Percentiles rank a stretch among this genome's conserved stretches.
These are phyloP conservation scores for Diaporthe citri DNA, from an alignment of 2,329 filamentous ascomycete species.

Conservation along the genomic window DNA sequence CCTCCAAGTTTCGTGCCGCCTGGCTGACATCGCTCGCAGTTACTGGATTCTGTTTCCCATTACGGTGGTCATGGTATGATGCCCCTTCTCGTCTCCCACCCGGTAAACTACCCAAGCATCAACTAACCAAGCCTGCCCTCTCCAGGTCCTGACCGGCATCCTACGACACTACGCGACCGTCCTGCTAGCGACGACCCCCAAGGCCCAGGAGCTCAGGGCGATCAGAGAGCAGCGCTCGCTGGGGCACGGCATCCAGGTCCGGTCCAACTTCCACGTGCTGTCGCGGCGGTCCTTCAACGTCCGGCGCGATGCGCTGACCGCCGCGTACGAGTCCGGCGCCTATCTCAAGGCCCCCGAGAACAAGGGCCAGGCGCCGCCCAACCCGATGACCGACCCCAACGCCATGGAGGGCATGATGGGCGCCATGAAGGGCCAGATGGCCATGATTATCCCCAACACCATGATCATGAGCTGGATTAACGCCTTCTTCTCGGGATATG, in stretches of 20 bases:
- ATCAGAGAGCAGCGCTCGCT: slow-evolving; percentile 90
- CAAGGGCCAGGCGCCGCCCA: slow-evolving; percentile 88
- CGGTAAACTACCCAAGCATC: neutral
- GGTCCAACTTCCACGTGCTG: slow-evolving; percentile 84
- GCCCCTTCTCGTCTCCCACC: neutral
- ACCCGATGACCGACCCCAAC: slow-evolving; percentile 94
- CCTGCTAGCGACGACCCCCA: slow-evolving; percentile 87
- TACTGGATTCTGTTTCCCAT: slow-evolving; percentile 99
- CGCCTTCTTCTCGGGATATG: slow-evolving; percentile 97
- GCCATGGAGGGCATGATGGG: slow-evolving; percentile 99
- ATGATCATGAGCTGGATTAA: slow-evolving; percentile 99
- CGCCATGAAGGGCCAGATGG: slow-evolving; percentile 99
- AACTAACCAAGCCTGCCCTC: neutral
- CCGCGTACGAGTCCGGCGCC: slow-evolving; percentile 85
- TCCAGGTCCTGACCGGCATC: slow-evolving; percentile 88
- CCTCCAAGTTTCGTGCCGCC: slow-evolving; percentile 18
- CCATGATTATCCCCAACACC: slow-evolving; percentile 99
- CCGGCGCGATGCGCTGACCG: slow-evolving; percentile 84
- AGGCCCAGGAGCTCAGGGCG: slow-evolving; percentile 80
- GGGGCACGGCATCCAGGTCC: slow-evolving; percentile 85
- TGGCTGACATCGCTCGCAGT: slow-evolving; percentile 61
- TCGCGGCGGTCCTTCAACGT: slow-evolving; percentile 81
- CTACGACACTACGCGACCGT: slow-evolving; percentile 96
- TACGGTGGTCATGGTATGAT: slow-evolving; percentile 89
- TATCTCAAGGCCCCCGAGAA: slow-evolving; percentile 92